A percentile compares a stretch with the other conserved stretches of the same genome.
These are phyloP conservation scores for Chaetoceros muelleri DNA, from an alignment of 108 stramenopile genomes.

Conservation along the genomic window DNA sequence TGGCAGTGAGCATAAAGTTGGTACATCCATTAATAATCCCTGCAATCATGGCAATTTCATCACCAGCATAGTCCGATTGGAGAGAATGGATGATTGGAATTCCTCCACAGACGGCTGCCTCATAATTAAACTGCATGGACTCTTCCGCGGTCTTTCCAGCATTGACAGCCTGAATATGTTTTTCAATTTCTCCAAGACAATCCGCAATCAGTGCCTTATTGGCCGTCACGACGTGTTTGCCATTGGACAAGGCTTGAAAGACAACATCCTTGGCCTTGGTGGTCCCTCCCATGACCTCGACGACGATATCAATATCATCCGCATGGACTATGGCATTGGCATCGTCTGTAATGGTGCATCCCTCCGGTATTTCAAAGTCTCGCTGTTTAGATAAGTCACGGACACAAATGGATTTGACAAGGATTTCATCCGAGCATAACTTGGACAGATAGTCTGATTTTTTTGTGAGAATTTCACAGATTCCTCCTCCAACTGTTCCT, in stretches of 20 bases:
- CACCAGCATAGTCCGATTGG: constrained; percentile 88
- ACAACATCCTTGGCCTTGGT: constrained; percentile 87
- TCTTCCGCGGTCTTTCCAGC: constrained; percentile 13
- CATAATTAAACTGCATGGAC: constrained; percentile 71
- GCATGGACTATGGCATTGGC: constrained; percentile 80
- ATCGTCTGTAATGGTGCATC: constrained; percentile 59
- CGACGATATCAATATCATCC: constrained; percentile 76
- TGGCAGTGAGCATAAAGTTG: constrained; percentile 96
- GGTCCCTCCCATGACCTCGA: constrained; percentile 94
- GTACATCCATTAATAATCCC: constrained; percentile 98
- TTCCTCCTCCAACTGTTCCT: constrained; percentile 94
- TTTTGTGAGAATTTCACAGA: constrained; percentile 80
- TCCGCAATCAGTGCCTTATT: constrained; percentile 96
- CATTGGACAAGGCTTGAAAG: constrained; percentile 44
- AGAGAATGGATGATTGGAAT: constrained; percentile 94
- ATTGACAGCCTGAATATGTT: constrained; percentile 38
- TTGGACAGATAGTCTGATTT: constrained; percentile 52
- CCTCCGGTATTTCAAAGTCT: constrained; percentile 67
- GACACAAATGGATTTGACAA: constrained; percentile 64
- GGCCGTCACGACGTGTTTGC: constrained; percentile 92
- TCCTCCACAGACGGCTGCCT: constrained; percentile 96
- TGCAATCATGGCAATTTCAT: constrained; percentile 66
- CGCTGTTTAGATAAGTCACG: constrained; percentile 64
- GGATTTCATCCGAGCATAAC: constrained; percentile 55
- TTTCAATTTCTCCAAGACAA: constrained; percentile 81